Evolutionary conservation across 805 yeast species (phyloP), one percentile per base, ranked within the genome.

Genomic region (Candida arabinofermentans): DNA sequence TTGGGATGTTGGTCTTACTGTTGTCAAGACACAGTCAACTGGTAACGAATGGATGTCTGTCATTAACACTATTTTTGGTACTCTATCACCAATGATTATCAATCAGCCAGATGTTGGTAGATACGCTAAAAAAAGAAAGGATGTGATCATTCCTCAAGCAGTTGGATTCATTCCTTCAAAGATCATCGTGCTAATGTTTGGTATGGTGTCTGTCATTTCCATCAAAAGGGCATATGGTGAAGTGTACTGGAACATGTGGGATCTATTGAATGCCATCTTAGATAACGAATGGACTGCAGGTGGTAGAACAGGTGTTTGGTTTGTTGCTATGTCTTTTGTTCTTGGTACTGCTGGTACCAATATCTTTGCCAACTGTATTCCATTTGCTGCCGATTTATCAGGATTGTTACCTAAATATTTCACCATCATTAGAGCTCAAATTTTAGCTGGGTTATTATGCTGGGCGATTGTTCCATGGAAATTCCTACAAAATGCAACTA

Each of bases 171-270:
- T 51, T 29, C 54, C 54, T 6, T 41, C 55, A 13, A 51, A 43
- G 8, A 33, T 49, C 22, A 34, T 41, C 24, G 47, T 49, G n/a
- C 31, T 46, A 3, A 24, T 49, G 14, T 43, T 51, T 23, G 54
- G 55, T 21, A 51, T 51, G 55, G 54, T 47, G 3, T 24, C 49
- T n/a, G 42, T 44, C n/a, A 39, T 43, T 40, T 44, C 55, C 5
- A 37, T 48, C 18, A 37, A 42, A 16, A 49, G 52, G 36, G 54
- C 46, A 1, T 51, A 51, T 27, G 54, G 61, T 17, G 41, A 32
- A 5, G 47, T 51, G 2, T 58, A 58, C 39, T 58, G 63, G 63
- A 57, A 49, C 31, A 53, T 53, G 52, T 58, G 62, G 62, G 61
- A 52, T 24, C 42, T 57, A 27, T 32, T 54, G 27, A 38, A 43